phyloP scores from a whole-genome alignment of 176 grass and related monocot genomes.

The Thinopyrum elongatum region DNA sequence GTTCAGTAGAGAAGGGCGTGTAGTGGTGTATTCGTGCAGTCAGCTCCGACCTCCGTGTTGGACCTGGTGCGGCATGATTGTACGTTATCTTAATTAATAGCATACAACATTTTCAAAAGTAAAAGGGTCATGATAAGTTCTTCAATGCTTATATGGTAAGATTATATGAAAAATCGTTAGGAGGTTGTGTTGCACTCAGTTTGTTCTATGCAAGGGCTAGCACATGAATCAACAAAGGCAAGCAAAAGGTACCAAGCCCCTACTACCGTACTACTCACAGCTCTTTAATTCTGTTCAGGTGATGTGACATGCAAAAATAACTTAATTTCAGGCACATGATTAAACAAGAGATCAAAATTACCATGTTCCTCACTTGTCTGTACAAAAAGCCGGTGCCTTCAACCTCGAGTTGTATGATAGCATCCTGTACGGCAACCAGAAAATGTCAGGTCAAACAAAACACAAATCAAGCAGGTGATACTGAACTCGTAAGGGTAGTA shows the following conservation, averaged over 20 bases:
- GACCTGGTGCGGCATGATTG: not conserved
- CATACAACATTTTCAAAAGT: not conserved
- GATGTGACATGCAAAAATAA: not conserved
- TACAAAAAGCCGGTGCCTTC: conserved; percentile 95
- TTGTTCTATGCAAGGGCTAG: not conserved
- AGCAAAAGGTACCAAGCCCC: not conserved
- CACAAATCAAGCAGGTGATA: not conserved
- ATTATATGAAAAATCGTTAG: conserved; percentile 3
- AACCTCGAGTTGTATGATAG: conserved; percentile 83
- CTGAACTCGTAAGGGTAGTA: not conserved
- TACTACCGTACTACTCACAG: not conserved
- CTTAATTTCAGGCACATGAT: conserved; percentile 1
- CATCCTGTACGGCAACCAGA: conserved; percentile 50
- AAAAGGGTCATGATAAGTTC: not conserved
- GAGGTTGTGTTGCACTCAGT: not conserved
- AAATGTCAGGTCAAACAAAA: conserved; percentile 26
- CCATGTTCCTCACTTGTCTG: conserved; percentile 99
- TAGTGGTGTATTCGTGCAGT: not conserved
- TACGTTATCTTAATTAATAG: not conserved
- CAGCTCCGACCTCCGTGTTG: not conserved
- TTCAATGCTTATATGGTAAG: not conserved
- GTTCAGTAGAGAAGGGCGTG: too few relatives aligned
- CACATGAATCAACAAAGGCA: not conserved
- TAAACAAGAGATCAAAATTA: conserved; percentile 39
- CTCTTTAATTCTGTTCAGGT: not conserved